Conservation (phyloP, 169 alveolate genomes). For the Plasmodium yoelii region DNA sequence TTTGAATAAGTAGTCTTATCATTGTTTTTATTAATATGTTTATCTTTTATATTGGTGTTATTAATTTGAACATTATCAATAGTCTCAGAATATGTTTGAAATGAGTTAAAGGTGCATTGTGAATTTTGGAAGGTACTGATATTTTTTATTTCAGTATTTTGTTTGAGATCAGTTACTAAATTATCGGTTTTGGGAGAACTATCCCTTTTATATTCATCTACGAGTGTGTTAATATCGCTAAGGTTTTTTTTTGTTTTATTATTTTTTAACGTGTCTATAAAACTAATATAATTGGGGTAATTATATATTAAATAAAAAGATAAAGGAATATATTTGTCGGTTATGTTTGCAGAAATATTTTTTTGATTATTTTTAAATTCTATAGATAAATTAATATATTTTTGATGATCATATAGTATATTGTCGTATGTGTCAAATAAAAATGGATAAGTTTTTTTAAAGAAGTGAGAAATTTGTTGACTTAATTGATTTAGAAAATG, state of each 20-base stretch:
- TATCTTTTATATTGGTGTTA: no score
- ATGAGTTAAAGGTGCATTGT: no score
- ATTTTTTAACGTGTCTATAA: background rate
- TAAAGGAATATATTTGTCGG: background rate
- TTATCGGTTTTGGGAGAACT: no score
- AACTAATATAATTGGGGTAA: background rate
- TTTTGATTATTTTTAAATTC: background rate
- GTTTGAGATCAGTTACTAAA: no score
- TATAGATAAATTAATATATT: background rate
- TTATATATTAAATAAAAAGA: slow-evolving; percentile 27
- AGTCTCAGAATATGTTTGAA: no score
- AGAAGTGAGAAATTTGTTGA: slow-evolving; percentile 9
- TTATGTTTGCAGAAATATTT: background rate
- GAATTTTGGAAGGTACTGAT: no score
- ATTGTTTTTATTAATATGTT: background rate
- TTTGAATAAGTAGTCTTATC: background rate
- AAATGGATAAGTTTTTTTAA: slow-evolving; percentile 33
- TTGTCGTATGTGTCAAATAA: background rate
- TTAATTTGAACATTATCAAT: no score
- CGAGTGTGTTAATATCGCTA: no score
- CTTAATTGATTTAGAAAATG: slow-evolving; percentile 17
- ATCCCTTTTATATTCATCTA: no score
- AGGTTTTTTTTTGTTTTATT: no score
- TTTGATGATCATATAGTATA: slow-evolving; percentile 18
- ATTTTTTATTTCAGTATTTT: no score